Base-by-base conservation (phyloP, 1,139 yeast species). In the Candida smagusa region DNA sequence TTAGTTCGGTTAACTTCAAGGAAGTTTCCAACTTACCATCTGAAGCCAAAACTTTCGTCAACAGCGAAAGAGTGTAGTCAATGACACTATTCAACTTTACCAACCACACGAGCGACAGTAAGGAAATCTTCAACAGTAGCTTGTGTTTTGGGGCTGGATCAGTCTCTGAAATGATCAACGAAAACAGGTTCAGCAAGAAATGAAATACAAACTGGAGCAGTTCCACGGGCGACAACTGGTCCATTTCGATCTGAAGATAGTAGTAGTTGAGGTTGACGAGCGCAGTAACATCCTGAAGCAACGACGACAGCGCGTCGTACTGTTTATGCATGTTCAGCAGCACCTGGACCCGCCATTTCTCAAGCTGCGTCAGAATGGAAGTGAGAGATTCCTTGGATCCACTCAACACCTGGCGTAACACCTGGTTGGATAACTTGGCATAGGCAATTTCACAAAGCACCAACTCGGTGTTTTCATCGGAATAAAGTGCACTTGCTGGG, bases 181-280 rank as follows among this genome's bases (percentile, higher is more conserved):
- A 58, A 45, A 68, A 69, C 19, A 68, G 67, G 44, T 65, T 66
- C 25, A 70, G 65, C 31, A 68, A 52, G 41, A 66, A 71, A 41
- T 69, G 74, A 22, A 69, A 54, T 4, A 72, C 63, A 47, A 68
- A 68, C 45, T 68, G 74, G 30, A 61, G 59, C 35, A 66, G 60
- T 40, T 67, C 67, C 12, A 64, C 59, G 3, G 61, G 43, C 2
- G 72, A 64, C 4, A 68, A 42, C 47, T 67, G 73, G 48, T 70
- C 76, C 22, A 70, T 44, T 45, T 69, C 75, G 16, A 69, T 61
- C 33, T 63, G 53, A 23, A 69, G 48, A 43, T 65, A 70, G 46
- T 63, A 69, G 46, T 65, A 69, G 47, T 67, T 59, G 42, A 68
- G 46, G 43, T 68, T 66, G 22, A 65, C 54, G 31, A 60, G 47